Base-by-base conservation (phyloP, 441 rosid genomes). In the Croton setiger region DNA sequence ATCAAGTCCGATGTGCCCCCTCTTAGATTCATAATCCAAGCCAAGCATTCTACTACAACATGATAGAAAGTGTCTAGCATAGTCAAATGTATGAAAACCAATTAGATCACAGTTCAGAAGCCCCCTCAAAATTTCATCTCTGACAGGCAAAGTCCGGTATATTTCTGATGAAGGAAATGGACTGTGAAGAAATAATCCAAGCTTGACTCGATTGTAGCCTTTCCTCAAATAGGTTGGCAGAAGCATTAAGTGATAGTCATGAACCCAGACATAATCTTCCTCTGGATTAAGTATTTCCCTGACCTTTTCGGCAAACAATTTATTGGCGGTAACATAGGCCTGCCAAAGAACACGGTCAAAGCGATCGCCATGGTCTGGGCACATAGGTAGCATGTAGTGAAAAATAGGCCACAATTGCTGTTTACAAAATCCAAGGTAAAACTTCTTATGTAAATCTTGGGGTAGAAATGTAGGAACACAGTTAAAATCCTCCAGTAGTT, bases 21-120 rank as follows among this genome's bases (percentile, higher is more conserved):
- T 82, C 83, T 89, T 93, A 45, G 98, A 93, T 75, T 93, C 92
- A 76, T 91, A 91, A 69, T 86, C 92, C 69, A 93, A 81, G 59
- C 98, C 97, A 74, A 91, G 85, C 97, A 93, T 91, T 74, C 98
- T 82, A 78, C 98, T 85, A 80, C 98, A 93, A 79, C 98, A 93
- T 2, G 98, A 93, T 74, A 93, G 80, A 79, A 93, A 93, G 79
- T 92, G 98, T 0, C 98, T 86, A 0, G 96, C 96, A 74, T 92
- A 92, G 80, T 92, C 95, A 81, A 92, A 90, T 15, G 98, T 92
- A 49, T 92, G 98, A 62, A 92, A 92, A 68, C 97, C 97, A 79
- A 92, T 84, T 37, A 92, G 83, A 69, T 92, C 98, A 51, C 93
- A 86, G 44, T 93, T 93, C 68, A 93, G 83, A 61, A 93, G 82